Base-by-base conservation (phyloP, 495 filamentous ascomycete genomes). In the Daldinia childiae region DNA sequence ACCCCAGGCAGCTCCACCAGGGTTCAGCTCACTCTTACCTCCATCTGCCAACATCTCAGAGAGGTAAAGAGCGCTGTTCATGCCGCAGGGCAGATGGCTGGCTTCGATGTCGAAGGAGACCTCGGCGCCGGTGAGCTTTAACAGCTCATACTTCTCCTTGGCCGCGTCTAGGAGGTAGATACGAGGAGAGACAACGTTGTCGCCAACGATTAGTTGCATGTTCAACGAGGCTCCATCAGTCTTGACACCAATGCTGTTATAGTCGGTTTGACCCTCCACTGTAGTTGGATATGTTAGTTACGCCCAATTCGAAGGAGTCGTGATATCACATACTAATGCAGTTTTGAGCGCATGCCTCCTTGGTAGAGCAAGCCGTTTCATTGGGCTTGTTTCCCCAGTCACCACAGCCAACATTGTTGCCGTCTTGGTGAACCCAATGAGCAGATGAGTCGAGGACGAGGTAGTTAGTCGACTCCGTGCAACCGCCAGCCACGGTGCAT, bases 1-100 rank as follows among this genome's bases (percentile, higher is more conserved):
- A 14, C 89, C 90, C 77, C 90, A 91, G 14, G 81, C 76, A 12
- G 89, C 88, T 30, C 90, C 89, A 4, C 87, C 88, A 27, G 85
- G 81, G 78, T 90, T 91, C 34, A 86, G 75, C 14, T 79, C 74
- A 72, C 79, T 83, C 66, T 84, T 77, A 27, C 88, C 87, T 55
- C 89, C 89, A 30, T 85, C 81, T 3, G 71, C 68, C 27, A 81
- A 72, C 89, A 92, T 91, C 76, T 90, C 87, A 27, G 86, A 85
- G 34, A 91, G 81, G 76, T 91, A 91, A 12, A 92, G 80, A 2
- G 90, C 89, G 54, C 87, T 89, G 78, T 91, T 92, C 81, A 90
- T 83, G 3, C 90, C 90, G 73, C 90, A 92, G 2, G 82, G 83
- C 1, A 91, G 80, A 7, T 83, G 80, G 26, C 85, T 87, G 3